Base-by-base conservation (phyloP, 129 eudicot genomes). In the Smallanthus sonchifolius region DNA sequence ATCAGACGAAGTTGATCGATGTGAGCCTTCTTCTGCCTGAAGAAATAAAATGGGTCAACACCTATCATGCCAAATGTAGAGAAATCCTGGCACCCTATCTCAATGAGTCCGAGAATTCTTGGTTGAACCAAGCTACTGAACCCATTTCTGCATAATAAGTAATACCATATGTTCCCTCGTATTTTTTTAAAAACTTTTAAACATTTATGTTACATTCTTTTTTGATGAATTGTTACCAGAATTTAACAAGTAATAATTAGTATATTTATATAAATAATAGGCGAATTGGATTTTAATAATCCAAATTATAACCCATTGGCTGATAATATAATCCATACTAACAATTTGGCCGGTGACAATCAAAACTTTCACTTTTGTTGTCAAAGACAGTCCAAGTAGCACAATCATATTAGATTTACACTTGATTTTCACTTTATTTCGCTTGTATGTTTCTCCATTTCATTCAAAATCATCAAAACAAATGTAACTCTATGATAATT, bases 61-160 rank as follows among this genome's bases (percentile, higher is more conserved):
- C 55, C n/a, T 95, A 95, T 79, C 97, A 95, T 35, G 75, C 91
- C 0, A 87, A 73, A 59, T 91, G 97, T 76, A 75, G 87, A 69
- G 87, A 91, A 32, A 82, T 88, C 19, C 85, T 95, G 57, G 83
- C 94, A 15, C 96, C 99, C 4, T 84, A 79, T 35, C 71, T 95
- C 83, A 70, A 78, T 73, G 86, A 83, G 40, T 72, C 86, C 34
- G 96, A 95, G 77, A 86, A 82, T 87, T 74, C 75, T 4, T 95
- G 99, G 99, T 83, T 95, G 67, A 83, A 79, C 69, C 80, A 86
- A 67, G 99, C 99, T 65, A 95, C 97, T 10, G 88, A 91, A 77
- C 90, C 97, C 40, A 82, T 95, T 65, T 40, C 65, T 67, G 83
- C 81, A 8, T 88, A 77, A 80, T 14, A 28, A 60, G 39, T 60